A percentile compares a stretch with the other conserved stretches of the same genome.
These are phyloP conservation scores for Lactarius pseudohatsudake DNA, from an alignment of 768 basidiomycete species.

Conservation along the genomic window DNA sequence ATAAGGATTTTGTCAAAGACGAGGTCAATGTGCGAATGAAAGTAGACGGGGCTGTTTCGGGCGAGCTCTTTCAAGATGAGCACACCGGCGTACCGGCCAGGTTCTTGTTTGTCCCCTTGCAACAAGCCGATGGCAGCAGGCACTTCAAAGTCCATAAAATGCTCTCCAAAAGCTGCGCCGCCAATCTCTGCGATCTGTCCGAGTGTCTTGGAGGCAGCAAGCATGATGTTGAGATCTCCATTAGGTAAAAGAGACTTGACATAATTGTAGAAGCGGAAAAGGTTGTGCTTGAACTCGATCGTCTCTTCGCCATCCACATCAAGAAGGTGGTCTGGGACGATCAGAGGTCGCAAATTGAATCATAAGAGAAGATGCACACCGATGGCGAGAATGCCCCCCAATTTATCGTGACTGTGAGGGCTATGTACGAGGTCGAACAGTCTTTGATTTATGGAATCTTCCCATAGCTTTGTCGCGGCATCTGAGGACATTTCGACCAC, in stretches of 20 bases:
- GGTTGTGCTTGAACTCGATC: constrained; percentile 74
- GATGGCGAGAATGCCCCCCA: constrained; percentile 87
- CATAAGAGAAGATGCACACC: constrained; percentile 46
- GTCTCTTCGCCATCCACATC: constrained; percentile 77
- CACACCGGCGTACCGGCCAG: constrained; percentile 89
- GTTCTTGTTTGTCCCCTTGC: constrained; percentile 71
- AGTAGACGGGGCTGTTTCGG: constrained; percentile 80
- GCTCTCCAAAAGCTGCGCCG: constrained; percentile 79
- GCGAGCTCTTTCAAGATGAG: constrained; percentile 94
- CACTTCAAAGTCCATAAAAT: constrained; percentile 88
- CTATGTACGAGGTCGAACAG: constrained; percentile 85
- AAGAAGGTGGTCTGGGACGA: constrained; percentile 64
- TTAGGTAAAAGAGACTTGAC: constrained; percentile 91
- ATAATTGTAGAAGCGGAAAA: constrained; percentile 89
- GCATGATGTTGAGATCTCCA: constrained; percentile 90
- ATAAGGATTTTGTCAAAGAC: constrained; percentile 93
- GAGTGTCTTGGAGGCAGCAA: constrained; percentile 88
- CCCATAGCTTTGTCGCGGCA: constrained; percentile 79
- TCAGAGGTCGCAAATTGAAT: constrained; percentile 17
- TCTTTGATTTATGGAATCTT: constrained; percentile 75
- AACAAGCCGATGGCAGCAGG: constrained; percentile 79
- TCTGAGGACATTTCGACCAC: constrained; percentile 82
- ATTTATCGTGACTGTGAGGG: constrained; percentile 71
- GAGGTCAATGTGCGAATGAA: constrained; percentile 82
- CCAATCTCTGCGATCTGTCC: constrained; percentile 85